phyloP scores from a whole-genome alignment of 805 yeast species.

The Ogataea methylovora region DNA sequence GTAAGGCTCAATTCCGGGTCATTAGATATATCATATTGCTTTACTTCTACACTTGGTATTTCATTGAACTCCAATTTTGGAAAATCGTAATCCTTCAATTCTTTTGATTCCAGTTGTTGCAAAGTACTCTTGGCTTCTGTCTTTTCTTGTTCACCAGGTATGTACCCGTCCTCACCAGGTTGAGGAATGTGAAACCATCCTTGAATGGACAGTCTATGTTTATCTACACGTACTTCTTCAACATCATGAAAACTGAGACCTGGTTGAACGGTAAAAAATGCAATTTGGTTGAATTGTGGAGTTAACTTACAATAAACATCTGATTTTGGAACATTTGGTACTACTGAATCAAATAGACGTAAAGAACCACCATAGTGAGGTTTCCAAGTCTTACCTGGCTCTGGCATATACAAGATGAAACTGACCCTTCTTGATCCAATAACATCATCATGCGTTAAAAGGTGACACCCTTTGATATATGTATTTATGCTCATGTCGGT shows the following conservation, averaged over 20 bases:
- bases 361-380: conserved; percentile 91
- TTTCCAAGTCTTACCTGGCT: conserved; percentile 86
- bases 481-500: conserved; percentile 92
- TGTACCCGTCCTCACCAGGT: conserved; percentile 78
- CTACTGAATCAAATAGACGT: conserved; percentile 76
- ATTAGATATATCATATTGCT: conserved; percentile 14
- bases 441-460: conserved; percentile 94
- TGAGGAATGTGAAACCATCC: conserved; percentile 99
- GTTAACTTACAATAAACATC: conserved; percentile 65
- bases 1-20: conserved; percentile 19
- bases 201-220: conserved; percentile 85
- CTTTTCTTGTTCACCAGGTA: conserved; percentile 74
- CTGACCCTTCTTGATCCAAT: conserved; percentile 92
- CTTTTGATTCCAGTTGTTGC: conserved; percentile 71
- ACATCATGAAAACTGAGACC: conserved; percentile 97
- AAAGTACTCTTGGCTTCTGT: conserved; percentile 71
- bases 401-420: conserved; percentile 87
- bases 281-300: conserved; percentile 94
- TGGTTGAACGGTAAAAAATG: conserved; percentile 93
- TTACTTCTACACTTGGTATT: conserved; percentile 15
- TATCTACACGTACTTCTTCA: conserved; percentile 90
- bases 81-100: conserved; percentile 70
- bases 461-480: conserved; percentile 87
- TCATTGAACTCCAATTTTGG: conserved; percentile 47
- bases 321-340: conserved; percentile 82